Evolutionary conservation across 108 stramenopile genomes (phyloP).

Genomic region (Pseudonitzschia multiseries): DNA sequence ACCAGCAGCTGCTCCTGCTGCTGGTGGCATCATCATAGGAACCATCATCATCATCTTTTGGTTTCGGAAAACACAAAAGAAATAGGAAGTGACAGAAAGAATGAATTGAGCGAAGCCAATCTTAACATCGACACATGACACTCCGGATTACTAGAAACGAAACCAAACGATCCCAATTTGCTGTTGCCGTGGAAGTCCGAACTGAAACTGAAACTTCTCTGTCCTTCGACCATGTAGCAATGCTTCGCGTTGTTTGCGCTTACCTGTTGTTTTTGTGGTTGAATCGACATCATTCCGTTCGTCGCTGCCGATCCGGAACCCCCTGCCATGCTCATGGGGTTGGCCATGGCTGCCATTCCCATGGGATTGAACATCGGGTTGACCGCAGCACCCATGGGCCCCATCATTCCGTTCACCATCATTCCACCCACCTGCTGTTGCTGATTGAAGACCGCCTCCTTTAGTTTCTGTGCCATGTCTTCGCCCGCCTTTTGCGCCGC

Average conservation of each 20-base stretch:
- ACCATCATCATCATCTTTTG: slow-evolving; percentile 84
- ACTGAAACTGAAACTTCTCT: neutral
- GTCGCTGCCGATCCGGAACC: slow-evolving; percentile 11
- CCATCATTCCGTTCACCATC: slow-evolving; percentile 20
- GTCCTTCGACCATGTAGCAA: neutral
- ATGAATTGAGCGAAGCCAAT: no score
- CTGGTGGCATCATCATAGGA: slow-evolving; percentile 72
- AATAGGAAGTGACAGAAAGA: neutral
- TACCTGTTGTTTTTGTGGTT: slow-evolving; percentile 16
- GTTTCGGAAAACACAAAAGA: slow-evolving; percentile 10
- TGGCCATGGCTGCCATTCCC: neutral
- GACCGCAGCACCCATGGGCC: slow-evolving; percentile 6
- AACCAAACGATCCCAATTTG: neutral
- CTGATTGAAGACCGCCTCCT: slow-evolving; percentile 36
- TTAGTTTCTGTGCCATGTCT: slow-evolving; percentile 48
- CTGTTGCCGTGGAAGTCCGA: no score
- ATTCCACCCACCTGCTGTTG: slow-evolving; percentile 11
- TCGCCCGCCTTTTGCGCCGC: slow-evolving; percentile 50
- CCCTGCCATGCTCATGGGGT: neutral
- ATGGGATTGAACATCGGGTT: neutral
- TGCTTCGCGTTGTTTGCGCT: neutral
- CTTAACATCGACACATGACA: no score
- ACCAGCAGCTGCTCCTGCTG: neutral
- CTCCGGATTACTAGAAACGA: no score
- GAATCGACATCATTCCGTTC: neutral